Percentiles rank a stretch among this genome's conserved stretches.
Conservation (phyloP, 139 green algal species). For the Penium margaritaceum region DNA sequence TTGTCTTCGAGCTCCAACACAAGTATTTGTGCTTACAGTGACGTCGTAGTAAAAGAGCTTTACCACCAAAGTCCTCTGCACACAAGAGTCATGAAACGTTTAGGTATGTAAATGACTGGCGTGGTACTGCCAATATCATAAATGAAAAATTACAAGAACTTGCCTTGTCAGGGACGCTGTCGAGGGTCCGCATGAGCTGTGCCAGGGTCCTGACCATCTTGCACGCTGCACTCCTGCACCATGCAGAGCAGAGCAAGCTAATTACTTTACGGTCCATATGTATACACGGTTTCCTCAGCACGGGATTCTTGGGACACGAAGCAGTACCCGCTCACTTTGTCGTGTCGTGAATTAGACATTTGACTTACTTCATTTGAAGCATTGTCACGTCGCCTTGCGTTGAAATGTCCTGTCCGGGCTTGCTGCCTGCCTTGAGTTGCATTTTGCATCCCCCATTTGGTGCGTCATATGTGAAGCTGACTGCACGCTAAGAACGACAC, state of each 20-base stretch:
- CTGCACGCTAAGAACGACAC: background rate
- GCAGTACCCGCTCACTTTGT: background rate
- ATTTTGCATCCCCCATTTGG: background rate
- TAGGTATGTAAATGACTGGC: background rate
- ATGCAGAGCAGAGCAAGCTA: too few species aligned
- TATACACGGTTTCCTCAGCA: too few species aligned
- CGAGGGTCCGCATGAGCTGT: conserved; percentile 40
- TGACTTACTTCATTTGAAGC: conserved; percentile 32
- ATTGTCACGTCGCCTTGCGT: conserved; percentile 11
- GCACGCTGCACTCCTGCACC: conserved; percentile 33
- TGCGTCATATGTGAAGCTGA: conserved; percentile 3
- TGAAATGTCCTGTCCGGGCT: conserved; percentile 9
- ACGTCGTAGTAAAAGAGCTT: conserved; percentile 42
- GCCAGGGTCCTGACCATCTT: conserved; percentile 43
- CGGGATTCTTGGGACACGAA: too few species aligned
- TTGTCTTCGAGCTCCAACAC: background rate
- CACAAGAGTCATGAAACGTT: background rate
- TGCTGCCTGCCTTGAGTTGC: background rate
- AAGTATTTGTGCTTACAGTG: conserved; percentile 21
- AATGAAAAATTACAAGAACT: background rate
- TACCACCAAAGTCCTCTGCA: conserved; percentile 35
- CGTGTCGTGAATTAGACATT: background rate
- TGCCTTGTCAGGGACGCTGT: conserved; percentile 39
- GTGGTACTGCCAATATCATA: background rate
- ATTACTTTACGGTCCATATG: too few species aligned